Percentiles rank a stretch among this genome's conserved stretches.
These are phyloP conservation scores for Scheffersomyces stipitis DNA, from an alignment of 805 yeast species.

Conservation along the genomic window DNA sequence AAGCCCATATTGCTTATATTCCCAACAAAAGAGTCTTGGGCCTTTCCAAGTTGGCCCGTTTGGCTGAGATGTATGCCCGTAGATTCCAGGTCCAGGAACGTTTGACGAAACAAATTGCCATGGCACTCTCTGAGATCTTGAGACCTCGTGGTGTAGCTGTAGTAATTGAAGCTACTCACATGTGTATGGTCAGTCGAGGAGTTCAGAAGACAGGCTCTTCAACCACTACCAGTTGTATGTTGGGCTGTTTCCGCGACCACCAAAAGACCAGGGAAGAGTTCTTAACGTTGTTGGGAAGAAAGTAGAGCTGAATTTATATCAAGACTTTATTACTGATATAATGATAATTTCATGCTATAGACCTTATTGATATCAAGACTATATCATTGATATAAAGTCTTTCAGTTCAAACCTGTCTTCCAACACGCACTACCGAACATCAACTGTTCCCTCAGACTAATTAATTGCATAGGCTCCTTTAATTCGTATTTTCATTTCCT, in stretches of 20 bases:
- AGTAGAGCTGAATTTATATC: too few relatives aligned
- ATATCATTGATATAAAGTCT: too few relatives aligned
- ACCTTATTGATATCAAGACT: too few relatives aligned
- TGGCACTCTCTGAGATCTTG: constrained; percentile 87
- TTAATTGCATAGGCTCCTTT: background rate
- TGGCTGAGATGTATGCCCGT: constrained; percentile 96
- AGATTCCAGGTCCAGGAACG: constrained; percentile 98
- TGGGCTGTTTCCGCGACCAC: constrained; percentile 90
- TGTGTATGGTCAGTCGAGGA: constrained; percentile 99
- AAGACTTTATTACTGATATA: too few relatives aligned
- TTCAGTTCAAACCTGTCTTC: too few relatives aligned
- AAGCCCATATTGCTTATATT: constrained; percentile 96
- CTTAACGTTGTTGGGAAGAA: constrained; percentile 72
- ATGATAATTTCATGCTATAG: too few relatives aligned
- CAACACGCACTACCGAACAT: too few relatives aligned
- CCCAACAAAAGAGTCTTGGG: constrained; percentile 94
- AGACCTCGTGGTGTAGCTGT: constrained; percentile 98
- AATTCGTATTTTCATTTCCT: constrained; percentile 3
- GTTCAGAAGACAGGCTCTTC: constrained; percentile 93
- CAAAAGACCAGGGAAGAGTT: constrained; percentile 97
- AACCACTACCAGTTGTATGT: constrained; percentile 94
- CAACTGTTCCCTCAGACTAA: background rate
- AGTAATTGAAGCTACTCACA: constrained; percentile 95
- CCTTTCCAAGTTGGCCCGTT: constrained; percentile 85
- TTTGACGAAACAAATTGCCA: constrained; percentile 94